A percentile compares a stretch with the other conserved stretches of the same genome.
These are phyloP conservation scores for Darksidea phi DNA, from an alignment of 495 filamentous ascomycete species.

Conservation along the genomic window DNA sequence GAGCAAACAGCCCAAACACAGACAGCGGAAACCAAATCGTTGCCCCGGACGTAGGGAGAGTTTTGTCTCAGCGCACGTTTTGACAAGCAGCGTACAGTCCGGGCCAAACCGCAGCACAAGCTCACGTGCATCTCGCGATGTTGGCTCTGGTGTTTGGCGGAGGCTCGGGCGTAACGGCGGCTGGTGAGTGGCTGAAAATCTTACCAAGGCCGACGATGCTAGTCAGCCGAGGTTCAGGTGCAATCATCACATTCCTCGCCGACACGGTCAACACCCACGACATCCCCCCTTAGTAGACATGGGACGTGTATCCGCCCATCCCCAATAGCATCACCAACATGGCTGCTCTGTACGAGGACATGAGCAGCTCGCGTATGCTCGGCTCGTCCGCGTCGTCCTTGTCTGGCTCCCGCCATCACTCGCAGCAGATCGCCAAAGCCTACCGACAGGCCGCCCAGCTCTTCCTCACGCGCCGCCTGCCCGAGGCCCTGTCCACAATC, in stretches of 20 bases:
- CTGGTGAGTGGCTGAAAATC: too few species aligned
- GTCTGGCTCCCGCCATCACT: constrained; percentile 55
- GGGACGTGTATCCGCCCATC: constrained; percentile 1
- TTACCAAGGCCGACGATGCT: not conserved
- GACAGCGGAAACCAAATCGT: too few species aligned
- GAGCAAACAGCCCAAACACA: too few species aligned
- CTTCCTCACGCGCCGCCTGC: constrained; percentile 86
- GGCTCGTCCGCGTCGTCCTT: constrained; percentile 52
- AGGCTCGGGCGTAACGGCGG: too few species aligned
- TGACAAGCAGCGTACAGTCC: too few species aligned
- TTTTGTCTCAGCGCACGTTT: too few species aligned
- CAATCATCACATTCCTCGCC: constrained; percentile 28
- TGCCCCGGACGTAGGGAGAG: too few species aligned
- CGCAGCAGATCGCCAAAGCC: constrained; percentile 70
- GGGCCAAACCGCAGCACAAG: too few species aligned
- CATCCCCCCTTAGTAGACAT: constrained; percentile 14
- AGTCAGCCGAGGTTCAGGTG: not conserved
- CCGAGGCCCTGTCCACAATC: constrained; percentile 80
- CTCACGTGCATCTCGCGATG: too few species aligned
- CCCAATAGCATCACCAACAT: constrained; percentile 22
- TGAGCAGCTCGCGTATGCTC: constrained; percentile 50
- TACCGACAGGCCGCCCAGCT: constrained; percentile 89
- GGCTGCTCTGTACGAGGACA: constrained; percentile 32
- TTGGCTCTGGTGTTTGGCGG: too few species aligned
- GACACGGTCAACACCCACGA: constrained; percentile 16